Base-by-base conservation (phyloP, 2,329 filamentous ascomycete species). In the Exophiala spinifera region DNA sequence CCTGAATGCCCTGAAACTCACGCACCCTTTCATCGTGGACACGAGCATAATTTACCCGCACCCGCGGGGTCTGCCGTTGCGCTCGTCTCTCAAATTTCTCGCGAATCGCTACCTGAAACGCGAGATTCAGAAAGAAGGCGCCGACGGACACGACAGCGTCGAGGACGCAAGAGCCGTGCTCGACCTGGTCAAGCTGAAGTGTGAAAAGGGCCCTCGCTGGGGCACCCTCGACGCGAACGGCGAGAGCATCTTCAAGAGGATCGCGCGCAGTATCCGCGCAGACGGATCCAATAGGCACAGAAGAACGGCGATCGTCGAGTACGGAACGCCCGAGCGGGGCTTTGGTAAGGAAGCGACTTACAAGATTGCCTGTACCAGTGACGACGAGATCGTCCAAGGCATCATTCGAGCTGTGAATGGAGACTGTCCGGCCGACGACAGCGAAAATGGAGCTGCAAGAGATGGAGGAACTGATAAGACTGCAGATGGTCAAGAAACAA, bases 101-200 rank as follows among this genome's bases (percentile, higher is more conserved):
- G 46, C 31, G 33, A 49, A 49, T 34, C 31, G 34, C 11, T 95
- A 92, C 65, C 80, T 97, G 15, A 81, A 81, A 48, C 87, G 89
- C 53, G 88, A 95, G 69, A 95, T 99, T 49, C 94, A 99, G 68
- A 90, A 88, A 64, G 85, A 84, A 40, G 87, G 87, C 47, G 76
- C 77, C 14, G 77, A 79, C 14, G 94, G 94, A 14, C 94, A 99
- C 69, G 87, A 97, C 76, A 94, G 89, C 55, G 81, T 96, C 59
- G 94, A 99, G 71, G 94, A 99, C 69, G 91, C 94, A 13, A 85
- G 81, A 61, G 91, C 94, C 2, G 95, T 91, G 61, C 84, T 99
- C 13, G 91, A 97, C 65, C 85, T 99, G 1, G 84, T 97, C 45
- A 95, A 94, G 71, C 86, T 92, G 67, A 99, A 99, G 70, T 96